phyloP scores from a whole-genome alignment of 768 basidiomycete species.

The Tricholoma bakamatsutake region DNA sequence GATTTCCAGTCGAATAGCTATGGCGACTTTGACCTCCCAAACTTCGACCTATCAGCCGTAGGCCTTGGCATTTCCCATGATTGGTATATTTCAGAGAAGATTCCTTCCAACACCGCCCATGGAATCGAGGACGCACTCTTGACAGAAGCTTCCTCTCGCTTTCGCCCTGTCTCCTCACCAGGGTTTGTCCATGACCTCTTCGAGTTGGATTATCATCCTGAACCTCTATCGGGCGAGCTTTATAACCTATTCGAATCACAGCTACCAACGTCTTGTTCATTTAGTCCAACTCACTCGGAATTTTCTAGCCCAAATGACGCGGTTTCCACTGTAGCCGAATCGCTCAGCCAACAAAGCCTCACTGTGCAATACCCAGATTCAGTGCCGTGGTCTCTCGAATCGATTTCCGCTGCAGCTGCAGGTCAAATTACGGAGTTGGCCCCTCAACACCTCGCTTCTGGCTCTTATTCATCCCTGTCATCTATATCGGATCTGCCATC shows the following conservation, averaged over 20 bases:
- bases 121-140: neutral
- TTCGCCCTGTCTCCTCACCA: neutral
- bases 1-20: slow-evolving; percentile 33
- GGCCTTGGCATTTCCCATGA: slow-evolving; percentile 25
- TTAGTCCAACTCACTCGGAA: slow-evolving; percentile 1
- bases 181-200: slow-evolving; percentile 1
- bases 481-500: neutral
- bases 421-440: slow-evolving; percentile 31
- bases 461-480: neutral
- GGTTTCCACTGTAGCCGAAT: neutral
- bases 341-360: neutral
- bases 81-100: neutral
- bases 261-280: slow-evolving; percentile 10
- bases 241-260: slow-evolving; percentile 8
- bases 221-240: slow-evolving; percentile 11
- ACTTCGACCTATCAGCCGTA: neutral
- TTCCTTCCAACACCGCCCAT: neutral
- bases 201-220: slow-evolving; percentile 5
- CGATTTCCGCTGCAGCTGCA: slow-evolving; percentile 24
- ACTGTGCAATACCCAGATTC: slow-evolving; percentile 3
- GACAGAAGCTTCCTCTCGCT: neutral
- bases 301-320: neutral
- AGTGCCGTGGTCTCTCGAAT: slow-evolving; percentile 17
- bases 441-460: slow-evolving; percentile 20
- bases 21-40: slow-evolving; percentile 8